Conservation (phyloP, 2,329 filamentous ascomycete species). For the Neonectria punicea region DNA sequence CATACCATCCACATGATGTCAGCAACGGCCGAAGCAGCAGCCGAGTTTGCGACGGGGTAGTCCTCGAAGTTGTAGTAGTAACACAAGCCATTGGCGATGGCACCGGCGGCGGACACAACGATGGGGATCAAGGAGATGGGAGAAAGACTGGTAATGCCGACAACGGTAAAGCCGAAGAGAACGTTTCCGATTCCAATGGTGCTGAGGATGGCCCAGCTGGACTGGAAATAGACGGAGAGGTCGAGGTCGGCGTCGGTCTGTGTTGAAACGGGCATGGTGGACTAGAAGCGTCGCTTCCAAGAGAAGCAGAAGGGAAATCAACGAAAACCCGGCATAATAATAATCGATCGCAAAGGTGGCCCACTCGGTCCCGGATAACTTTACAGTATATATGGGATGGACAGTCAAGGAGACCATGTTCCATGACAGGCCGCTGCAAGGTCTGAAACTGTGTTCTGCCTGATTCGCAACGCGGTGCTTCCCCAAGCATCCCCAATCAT, state of each 20-base stretch:
- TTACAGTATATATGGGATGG: conserved; percentile 11
- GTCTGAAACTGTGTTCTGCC: conserved; percentile 1
- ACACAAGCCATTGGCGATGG: conserved; percentile 53
- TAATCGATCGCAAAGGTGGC: not conserved
- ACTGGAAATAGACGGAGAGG: conserved; percentile 49
- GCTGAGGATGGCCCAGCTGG: conserved; percentile 56
- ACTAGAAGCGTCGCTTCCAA: not conserved
- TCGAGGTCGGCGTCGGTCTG: conserved; percentile 19
- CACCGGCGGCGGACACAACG: conserved; percentile 48
- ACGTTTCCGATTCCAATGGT: conserved; percentile 52
- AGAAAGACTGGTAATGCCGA: conserved; percentile 50
- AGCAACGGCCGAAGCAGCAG: conserved; percentile 50
- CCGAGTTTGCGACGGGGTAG: conserved; percentile 23
- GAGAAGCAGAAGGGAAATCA: not conserved
- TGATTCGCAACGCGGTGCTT: not conserved
- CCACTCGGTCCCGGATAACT: not conserved
- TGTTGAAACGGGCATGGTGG: not conserved
- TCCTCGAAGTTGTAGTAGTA: conserved; percentile 51
- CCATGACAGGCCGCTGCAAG: not conserved
- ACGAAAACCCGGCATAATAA: conserved; percentile 5
- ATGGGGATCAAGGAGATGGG: conserved; percentile 48
- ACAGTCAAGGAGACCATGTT: not conserved
- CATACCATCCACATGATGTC: conserved; percentile 55
- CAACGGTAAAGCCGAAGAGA: conserved; percentile 49
- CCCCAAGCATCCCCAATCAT: not conserved